Evolutionary conservation across 2,329 filamentous ascomycete genomes (phyloP), one percentile per base, ranked within the genome.

Genomic region (Trichoderma endophyticum): DNA sequence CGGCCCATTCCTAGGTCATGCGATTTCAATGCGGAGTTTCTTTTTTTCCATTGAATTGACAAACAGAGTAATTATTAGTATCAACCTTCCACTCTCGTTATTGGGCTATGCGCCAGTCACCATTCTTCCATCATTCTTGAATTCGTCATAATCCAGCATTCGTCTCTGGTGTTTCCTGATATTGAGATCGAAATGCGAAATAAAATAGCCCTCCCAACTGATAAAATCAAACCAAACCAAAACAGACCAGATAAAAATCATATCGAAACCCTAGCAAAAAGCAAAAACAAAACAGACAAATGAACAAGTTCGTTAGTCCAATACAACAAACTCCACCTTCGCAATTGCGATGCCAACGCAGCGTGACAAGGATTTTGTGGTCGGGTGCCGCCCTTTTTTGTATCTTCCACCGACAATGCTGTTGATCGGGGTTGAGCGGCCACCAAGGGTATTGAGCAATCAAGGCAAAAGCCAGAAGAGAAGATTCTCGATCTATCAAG

Each of bases 91-190:
- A 36, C 71, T 18, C 66, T 57, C 34, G 34, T 54, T 56, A 51
- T 59, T 39, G 24, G 43, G 67, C 60, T 65, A 54, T 72, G 61
- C 60, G 65, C 71, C 54, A 68, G 51, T 59, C 36, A 14, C 66
- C 32, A 54, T 36, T 72, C 59, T 72, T 71, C 34, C 71, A 59
- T 59, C 71, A 59, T 54, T 65, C 32, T 66, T 62, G 59, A 56
- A 26, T 8, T 72, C 66, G 36, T 71, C 67, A 65, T 51, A 24
- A 65, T 54, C 30, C 69, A 43, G 30, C 48, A 34, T 36, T 34
- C 54, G 32, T 30, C 28, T 21, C 34, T 54, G 51, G 28, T 54
- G 60, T 36, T 54, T 71, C 66, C 71, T 28, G n/a, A 57, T 54
- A 68, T 51, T 51, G 51, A 59, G 26, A 64, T 36, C 59, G 21